These are phyloP conservation scores for Talaromyces thailandensis DNA, from an alignment of 495 filamentous ascomycete genomes.

Conservation along the genomic window DNA sequence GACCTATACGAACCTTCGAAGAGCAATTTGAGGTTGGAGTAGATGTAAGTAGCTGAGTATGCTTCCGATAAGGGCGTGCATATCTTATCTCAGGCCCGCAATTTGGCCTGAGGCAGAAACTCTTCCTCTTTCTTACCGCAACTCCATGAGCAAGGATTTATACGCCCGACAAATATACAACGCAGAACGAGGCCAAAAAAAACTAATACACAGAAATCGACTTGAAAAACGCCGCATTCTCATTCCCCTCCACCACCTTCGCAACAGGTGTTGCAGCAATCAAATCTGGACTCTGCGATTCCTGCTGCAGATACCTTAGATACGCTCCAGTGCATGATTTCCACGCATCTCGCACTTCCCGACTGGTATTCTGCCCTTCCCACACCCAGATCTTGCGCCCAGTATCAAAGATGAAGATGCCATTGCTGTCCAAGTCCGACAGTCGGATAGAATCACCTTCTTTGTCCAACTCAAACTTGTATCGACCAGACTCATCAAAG, in stretches of 20 bases:
- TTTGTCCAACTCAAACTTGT: constrained; percentile 45
- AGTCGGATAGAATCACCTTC: constrained; percentile 29
- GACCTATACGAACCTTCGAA: neutral
- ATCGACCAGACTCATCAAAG: constrained; percentile 42
- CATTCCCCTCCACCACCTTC: constrained; percentile 43
- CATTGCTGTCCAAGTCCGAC: constrained; percentile 42
- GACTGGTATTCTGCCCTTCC: constrained; percentile 46
- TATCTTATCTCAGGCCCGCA: neutral
- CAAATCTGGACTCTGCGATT: constrained; percentile 22
- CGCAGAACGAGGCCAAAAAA: neutral
- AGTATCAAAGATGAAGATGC: constrained; percentile 50
- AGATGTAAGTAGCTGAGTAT: neutral
- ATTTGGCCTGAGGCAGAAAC: neutral
- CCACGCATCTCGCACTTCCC: constrained; percentile 46
- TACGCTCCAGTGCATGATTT: constrained; percentile 48
- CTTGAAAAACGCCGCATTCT: constrained; percentile 41
- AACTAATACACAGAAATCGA: constrained; percentile 4
- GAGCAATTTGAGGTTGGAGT: neutral
- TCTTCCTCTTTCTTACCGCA: neutral
- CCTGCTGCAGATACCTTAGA: constrained; percentile 36
- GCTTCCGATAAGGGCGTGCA: neutral
- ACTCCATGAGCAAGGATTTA: too few species aligned
- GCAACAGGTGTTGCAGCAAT: constrained; percentile 38
- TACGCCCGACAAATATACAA: neutral
- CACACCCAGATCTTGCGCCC: constrained; percentile 50